Evolutionary conservation across 2,329 filamentous ascomycete genomes (phyloP).

Genomic region (Samsoniella hepiali): DNA sequence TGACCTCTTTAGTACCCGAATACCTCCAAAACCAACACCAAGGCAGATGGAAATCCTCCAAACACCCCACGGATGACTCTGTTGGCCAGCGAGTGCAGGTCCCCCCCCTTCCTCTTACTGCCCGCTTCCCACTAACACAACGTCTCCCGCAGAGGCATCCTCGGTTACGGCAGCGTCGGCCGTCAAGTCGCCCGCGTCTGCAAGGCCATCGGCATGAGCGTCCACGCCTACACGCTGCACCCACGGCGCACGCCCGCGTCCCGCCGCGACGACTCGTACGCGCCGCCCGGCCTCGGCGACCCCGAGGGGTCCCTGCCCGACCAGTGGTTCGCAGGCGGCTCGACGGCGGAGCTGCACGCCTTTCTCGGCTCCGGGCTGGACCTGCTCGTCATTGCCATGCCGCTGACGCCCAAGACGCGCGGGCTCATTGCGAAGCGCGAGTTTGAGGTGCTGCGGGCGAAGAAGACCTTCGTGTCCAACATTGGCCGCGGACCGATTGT

Average conservation of each 20-base stretch:
- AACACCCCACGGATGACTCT: conserved; percentile 38
- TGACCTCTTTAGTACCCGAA: conserved; percentile 35
- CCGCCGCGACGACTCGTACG: conserved; percentile 61
- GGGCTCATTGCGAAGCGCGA: conserved; percentile 51
- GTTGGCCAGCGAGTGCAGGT: conserved; percentile 49
- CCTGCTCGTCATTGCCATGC: conserved; percentile 49
- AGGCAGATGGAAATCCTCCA: conserved; percentile 40
- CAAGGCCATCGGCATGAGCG: conserved; percentile 64
- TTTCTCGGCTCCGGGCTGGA: conserved; percentile 52
- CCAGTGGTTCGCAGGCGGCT: conserved; percentile 49
- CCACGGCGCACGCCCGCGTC: conserved; percentile 65
- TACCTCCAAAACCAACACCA: conserved; percentile 45
- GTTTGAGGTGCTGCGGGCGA: conserved; percentile 43
- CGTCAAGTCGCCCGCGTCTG: conserved; percentile 55
- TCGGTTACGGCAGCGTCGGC: conserved; percentile 55
- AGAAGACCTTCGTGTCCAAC: conserved; percentile 63
- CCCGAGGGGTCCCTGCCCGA: conserved; percentile 46
- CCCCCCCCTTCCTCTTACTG: neutral
- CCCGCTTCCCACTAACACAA: neutral
- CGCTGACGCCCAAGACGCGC: conserved; percentile 47
- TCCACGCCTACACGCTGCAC: conserved; percentile 72
- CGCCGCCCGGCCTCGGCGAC: conserved; percentile 63
- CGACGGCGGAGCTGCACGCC: conserved; percentile 42
- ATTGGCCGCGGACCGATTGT: conserved; percentile 61
- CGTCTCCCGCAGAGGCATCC: conserved; percentile 39